phyloP scores from a whole-genome alignment of 1,284 basidiomycete species.

The Malassezia pachydermatis region DNA sequence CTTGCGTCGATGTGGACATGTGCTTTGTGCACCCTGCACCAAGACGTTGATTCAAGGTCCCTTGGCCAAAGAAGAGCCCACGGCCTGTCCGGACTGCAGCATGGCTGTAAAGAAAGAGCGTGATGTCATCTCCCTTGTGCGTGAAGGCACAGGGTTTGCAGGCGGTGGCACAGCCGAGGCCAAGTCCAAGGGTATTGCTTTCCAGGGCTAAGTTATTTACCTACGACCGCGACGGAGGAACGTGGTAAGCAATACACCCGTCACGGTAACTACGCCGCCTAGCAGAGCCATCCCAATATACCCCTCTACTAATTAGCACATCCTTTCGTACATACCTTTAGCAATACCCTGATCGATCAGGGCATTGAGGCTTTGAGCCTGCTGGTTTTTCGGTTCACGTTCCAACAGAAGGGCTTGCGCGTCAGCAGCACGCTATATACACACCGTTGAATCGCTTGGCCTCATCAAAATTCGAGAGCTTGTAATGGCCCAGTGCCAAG shows the following conservation, averaged over 20 bases:
- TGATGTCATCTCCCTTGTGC: conserved; percentile 13
- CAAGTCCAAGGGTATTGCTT: conserved; percentile 9
- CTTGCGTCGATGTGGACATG: conserved; percentile 15
- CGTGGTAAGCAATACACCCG: conserved; percentile 68
- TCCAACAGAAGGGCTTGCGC: conserved; percentile 68
- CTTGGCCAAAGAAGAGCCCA: not conserved
- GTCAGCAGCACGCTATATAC: conserved; percentile 32
- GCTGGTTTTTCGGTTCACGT: conserved; percentile 87
- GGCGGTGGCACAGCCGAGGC: conserved; percentile 11
- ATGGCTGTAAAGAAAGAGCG: not conserved
- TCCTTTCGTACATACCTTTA: conserved; percentile 56
- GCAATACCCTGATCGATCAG: conserved; percentile 81
- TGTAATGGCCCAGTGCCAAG: conserved; percentile 89
- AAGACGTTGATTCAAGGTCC: conserved; percentile 5
- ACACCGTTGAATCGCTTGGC: conserved; percentile 84
- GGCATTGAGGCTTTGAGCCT: conserved; percentile 71
- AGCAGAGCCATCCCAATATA: conserved; percentile 90
- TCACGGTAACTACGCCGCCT: conserved; percentile 76
- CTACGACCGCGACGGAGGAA: conserved; percentile 49
- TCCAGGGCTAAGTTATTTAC: conserved; percentile 19
- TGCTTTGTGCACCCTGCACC: conserved; percentile 12
- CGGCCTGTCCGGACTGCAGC: conserved; percentile 15
- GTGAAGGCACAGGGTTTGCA: conserved; percentile 19
- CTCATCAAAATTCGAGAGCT: conserved; percentile 89
- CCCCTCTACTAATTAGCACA: conserved; percentile 56